Base-by-base conservation (phyloP, 2,329 filamentous ascomycete species). In the Harringtonia lauricola region DNA sequence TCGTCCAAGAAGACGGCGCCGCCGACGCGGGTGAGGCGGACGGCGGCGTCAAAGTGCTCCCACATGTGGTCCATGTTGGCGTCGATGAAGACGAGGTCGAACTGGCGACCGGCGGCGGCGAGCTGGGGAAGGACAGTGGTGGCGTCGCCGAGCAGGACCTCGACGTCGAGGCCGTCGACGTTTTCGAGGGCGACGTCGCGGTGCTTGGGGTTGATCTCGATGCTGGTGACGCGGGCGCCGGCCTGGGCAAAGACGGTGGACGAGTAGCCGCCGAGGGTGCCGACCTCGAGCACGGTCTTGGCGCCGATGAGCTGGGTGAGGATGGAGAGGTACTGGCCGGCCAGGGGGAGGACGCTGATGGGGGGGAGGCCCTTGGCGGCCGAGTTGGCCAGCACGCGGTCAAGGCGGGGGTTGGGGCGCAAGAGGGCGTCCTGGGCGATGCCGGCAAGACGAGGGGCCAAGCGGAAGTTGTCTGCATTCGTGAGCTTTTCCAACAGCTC, bases 251-350 rank as follows among this genome's bases (percentile, higher is more conserved):
- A 61, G 63, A 68, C 76, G 43, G 76, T 70, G 14, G 68, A 64
- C 1, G 65, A 67, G 54, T 74, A 77, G 8, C 66, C 73, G 13
- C 72, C 72, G 22, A 78, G 54, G 0, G 71, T 76, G 21, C 74
- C 74, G 39, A 78, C 59, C 52, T 79, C 74, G 30, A 78, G 66
- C 3, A 69, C 59, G 5, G 57, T 51, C 42, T 61, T 60, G 31
- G 60, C 62, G 19, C 54, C 49, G 1, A 59, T 57, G 29, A 64
- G 47, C 37, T 58, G 57, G 41, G 58, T 57, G 36, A 65, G 64
- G 14, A 69, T 50, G 12, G 63, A 56, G 9, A 70, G 55, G 38
- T 59, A 60, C 43, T 64, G 61, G 26, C 63, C 65, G 36, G 62
- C 54, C 9, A 59, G 51, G 1, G 58, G 52, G 4, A 56, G 55